These are phyloP conservation scores for Choiromyces venosus DNA, from an alignment of 495 filamentous ascomycete species.

Conservation along the genomic window DNA sequence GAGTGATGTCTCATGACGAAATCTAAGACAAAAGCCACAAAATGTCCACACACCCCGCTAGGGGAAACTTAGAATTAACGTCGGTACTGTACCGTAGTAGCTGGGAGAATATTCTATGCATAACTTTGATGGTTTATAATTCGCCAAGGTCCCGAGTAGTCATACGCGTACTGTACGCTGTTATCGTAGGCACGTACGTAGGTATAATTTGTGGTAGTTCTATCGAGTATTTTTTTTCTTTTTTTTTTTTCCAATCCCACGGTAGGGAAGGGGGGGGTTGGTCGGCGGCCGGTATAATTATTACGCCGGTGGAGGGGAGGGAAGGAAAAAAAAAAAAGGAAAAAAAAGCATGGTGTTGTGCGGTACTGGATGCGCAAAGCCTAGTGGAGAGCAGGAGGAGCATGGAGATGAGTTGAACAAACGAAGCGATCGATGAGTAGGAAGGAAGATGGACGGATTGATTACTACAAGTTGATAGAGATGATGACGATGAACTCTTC, in stretches of 20 bases:
- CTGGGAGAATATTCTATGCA: neutral
- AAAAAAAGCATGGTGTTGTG: neutral
- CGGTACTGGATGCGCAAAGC: neutral
- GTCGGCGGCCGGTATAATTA: neutral
- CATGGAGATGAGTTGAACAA: neutral
- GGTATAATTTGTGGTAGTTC: no score
- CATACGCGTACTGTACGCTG: neutral
- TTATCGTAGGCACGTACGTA: neutral
- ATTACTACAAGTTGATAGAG: neutral
- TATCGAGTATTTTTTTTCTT: no score
- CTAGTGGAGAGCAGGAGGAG: neutral
- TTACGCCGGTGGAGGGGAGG: neutral
- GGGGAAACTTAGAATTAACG: neutral
- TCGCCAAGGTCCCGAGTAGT: neutral
- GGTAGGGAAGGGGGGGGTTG: neutral
- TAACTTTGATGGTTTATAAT: neutral
- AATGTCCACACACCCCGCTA: neutral
- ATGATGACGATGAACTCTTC: neutral
- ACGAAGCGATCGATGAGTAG: neutral
- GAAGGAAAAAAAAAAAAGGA: neutral
- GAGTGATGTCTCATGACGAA: neutral
- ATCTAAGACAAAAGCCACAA: neutral
- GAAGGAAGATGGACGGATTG: neutral
- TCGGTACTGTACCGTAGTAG: neutral
- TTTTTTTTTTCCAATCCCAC: neutral